Evolutionary conservation across 768 basidiomycete species (phyloP).

Genomic region (Lepiota subincarnata): DNA sequence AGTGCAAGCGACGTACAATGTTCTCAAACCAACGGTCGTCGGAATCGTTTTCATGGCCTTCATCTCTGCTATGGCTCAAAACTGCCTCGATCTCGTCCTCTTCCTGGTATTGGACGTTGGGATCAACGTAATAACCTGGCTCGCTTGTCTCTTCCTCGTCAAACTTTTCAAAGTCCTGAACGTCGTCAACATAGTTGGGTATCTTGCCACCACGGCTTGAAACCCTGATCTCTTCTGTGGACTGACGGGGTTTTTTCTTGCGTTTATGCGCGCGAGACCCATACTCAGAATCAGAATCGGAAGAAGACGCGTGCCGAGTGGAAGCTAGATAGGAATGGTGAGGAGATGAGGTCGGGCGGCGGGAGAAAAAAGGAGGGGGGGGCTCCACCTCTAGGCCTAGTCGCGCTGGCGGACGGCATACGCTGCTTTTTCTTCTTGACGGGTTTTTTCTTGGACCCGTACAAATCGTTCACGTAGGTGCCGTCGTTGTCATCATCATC

Average conservation of each 20-base stretch:
- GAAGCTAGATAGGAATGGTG: constrained; percentile 30
- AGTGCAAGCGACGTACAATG: constrained; percentile 45
- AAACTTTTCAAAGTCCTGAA: constrained; percentile 72
- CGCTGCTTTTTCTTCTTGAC: constrained; percentile 63
- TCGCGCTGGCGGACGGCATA: constrained; percentile 36
- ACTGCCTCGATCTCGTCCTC: constrained; percentile 92
- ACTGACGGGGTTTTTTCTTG: constrained; percentile 63
- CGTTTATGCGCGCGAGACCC: constrained; percentile 78
- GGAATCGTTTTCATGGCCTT: constrained; percentile 68
- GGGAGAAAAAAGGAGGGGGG: constrained; percentile 12
- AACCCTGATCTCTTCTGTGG: constrained; percentile 72
- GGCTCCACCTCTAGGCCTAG: constrained; percentile 66
- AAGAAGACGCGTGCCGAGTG: constrained; percentile 52
- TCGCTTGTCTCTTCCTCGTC: constrained; percentile 61
- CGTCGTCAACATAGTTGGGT: constrained; percentile 82
- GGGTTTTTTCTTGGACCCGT: constrained; percentile 59
- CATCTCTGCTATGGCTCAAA: constrained; percentile 81
- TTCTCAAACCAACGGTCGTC: constrained; percentile 87
- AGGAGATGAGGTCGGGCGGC: constrained; percentile 17
- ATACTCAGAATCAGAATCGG: constrained; percentile 86
- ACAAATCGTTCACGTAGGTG: constrained; percentile 76
- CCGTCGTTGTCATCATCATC: constrained; percentile 65
- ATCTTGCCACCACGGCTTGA: constrained; percentile 73
- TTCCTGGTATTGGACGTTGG: constrained; percentile 52
- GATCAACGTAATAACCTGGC: constrained; percentile 53